Evolutionary conservation across 176 grass and related monocot species (phyloP), one percentile per base, ranked within the genome.

Genomic region (Raddia distichophylla): DNA sequence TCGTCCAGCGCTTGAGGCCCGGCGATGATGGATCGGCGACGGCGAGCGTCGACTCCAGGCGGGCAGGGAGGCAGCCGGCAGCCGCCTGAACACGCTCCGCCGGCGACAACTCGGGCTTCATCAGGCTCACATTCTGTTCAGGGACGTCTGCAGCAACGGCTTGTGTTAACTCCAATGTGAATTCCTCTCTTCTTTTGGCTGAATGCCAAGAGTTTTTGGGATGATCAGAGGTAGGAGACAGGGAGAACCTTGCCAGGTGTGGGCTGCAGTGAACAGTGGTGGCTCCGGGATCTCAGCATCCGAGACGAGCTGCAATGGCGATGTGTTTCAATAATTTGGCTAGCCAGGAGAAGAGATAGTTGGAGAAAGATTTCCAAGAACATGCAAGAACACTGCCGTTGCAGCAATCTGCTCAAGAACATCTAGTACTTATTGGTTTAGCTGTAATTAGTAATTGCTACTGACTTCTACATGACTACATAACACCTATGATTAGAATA

Each of bases 271-370:
- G 92, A 98, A 98, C 71, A 98, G n/a, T 5, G 92, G 95, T 8
- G 88, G 71, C 81, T 98, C 95, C 43, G 84, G 90, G 64, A 95
- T 91, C 7, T 88, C 84, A 17, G 95, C 90, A 50, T 86, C 83
- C 2, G 90, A 87, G 47, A 98, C 88, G 11, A 98, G 84, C 95
- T 98, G 88, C 70, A 81, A 45, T 20, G 54, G 22, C 5, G 22
- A 20, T 13, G 43, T 48, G 27, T 51, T 77, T 77, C 32, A 75
- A 10, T 79, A 33, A 57, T 73, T 37, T 8, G 13, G 64, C 14
- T 64, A 65, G 61, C 27, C 20, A n/a, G 59, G 73, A 43, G 3
- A 20, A 35, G 51, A 27, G 17, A 59, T 4, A 5, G 17, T 7
- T 51, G 60, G 22, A 69, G 17, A 8, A 8, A 1, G 17, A 49